Conservation (phyloP, 1,284 basidiomycete genomes). For the Leucocoprinus gongylophorus region DNA sequence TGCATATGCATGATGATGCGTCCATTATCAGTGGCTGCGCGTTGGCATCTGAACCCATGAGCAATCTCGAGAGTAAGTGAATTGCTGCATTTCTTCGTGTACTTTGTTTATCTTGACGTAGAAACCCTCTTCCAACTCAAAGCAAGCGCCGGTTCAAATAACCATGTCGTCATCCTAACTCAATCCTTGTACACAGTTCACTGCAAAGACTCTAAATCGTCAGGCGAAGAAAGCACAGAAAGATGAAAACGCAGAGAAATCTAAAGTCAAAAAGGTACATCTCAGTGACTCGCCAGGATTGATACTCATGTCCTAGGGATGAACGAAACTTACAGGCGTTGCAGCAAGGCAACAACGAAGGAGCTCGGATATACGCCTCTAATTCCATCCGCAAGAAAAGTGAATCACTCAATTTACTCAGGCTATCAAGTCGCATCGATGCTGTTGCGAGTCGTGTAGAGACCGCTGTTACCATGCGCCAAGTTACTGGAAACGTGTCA, state of each 20-base stretch:
- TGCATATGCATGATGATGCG: too few species aligned
- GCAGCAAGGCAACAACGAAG: conserved; percentile 94
- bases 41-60: conserved; percentile 45
- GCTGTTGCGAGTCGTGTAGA: conserved; percentile 96
- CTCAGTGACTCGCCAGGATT: not conserved
- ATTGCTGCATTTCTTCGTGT: not conserved
- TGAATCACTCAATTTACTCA: conserved; percentile 85
- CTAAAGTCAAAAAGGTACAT: conserved; percentile 84
- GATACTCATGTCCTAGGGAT: not conserved
- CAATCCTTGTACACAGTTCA: conserved; percentile 58
- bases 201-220: conserved; percentile 84
- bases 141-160: conserved; percentile 35
- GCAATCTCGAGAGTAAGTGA: conserved; percentile 81
- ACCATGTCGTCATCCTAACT: conserved; percentile 15
- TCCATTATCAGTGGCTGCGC: conserved; percentile 10
- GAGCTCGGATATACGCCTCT: conserved; percentile 97
- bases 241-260: conserved; percentile 82
- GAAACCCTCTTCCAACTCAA: conserved; percentile 96
- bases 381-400: conserved; percentile 99
- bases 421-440: conserved; percentile 88
- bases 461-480: conserved; percentile 98
- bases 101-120: conserved; percentile 34
- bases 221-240: conserved; percentile 96
- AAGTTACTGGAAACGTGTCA: conserved; percentile 93
- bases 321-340: conserved; percentile 59